Evolutionary conservation across 2,329 filamentous ascomycete species (phyloP).

Genomic region (Diaporthe helianthi): DNA sequence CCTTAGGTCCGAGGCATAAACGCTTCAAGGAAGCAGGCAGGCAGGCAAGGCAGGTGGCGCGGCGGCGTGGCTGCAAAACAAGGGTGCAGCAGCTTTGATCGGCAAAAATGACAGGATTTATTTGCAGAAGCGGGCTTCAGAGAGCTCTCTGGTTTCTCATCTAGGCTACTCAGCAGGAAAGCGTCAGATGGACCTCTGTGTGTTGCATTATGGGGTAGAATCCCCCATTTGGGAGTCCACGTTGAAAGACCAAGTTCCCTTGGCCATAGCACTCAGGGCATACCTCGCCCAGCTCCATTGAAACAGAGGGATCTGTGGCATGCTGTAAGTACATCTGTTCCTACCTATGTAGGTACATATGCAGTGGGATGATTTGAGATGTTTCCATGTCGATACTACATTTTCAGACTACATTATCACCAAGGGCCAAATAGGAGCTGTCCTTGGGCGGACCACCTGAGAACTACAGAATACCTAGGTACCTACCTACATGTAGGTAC

Average conservation of each 20-base stretch:
- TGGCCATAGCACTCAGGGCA: not conserved
- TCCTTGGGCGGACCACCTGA: too few species aligned
- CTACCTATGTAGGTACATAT: too few species aligned
- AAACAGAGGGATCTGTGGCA: not conserved
- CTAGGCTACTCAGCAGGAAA: not conserved
- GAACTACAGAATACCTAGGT: too few species aligned
- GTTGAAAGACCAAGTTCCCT: not conserved
- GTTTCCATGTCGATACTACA: not conserved
- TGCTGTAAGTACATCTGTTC: too few species aligned
- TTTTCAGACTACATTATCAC: not conserved
- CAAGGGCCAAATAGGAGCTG: too few species aligned
- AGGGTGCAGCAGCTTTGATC: conserved; percentile 8
- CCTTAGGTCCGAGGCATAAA: conserved; percentile 19
- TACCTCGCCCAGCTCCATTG: not conserved
- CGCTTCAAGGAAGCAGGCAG: not conserved
- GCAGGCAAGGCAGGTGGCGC: not conserved
- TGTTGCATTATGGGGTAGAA: not conserved
- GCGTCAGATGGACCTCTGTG: not conserved
- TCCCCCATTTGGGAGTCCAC: not conserved
- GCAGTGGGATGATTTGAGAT: too few species aligned
- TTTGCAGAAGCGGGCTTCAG: not conserved
- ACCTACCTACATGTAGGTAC: too few species aligned
- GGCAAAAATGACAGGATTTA: not conserved
- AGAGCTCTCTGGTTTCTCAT: not conserved
- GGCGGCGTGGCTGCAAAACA: not conserved